A percentile compares a stretch with the other conserved stretches of the same genome.
These are phyloP conservation scores for Talaromyces rugulosus DNA, from an alignment of 2,329 filamentous ascomycete species.

Conservation along the genomic window DNA sequence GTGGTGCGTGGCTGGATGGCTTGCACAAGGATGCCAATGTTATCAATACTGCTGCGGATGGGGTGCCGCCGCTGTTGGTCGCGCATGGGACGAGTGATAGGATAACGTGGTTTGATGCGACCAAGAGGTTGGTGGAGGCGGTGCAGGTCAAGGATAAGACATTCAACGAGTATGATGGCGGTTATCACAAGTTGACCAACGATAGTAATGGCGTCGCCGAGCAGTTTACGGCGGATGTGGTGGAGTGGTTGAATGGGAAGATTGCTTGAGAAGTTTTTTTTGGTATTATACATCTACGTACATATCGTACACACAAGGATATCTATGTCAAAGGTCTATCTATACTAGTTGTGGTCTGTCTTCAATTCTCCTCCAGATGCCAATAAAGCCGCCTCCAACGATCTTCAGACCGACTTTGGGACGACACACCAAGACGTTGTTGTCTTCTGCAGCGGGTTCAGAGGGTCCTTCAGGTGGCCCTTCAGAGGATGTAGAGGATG, in stretches of 20 bases:
- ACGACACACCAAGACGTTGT: conserved; percentile 48
- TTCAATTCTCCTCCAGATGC: conserved; percentile 44
- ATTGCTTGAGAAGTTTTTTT: neutral
- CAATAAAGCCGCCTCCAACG: conserved; percentile 50
- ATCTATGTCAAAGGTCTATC: neutral
- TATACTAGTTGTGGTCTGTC: conserved; percentile 13
- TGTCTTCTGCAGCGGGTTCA: conserved; percentile 14
- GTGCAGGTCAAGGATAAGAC: conserved; percentile 61
- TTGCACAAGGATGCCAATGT: conserved; percentile 28
- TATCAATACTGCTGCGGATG: conserved; percentile 22
- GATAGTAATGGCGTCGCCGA: conserved; percentile 27
- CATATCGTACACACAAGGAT: neutral
- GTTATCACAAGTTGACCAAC: conserved; percentile 61
- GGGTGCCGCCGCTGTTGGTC: conserved; percentile 63
- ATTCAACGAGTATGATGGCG: conserved; percentile 71
- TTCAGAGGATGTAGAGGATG: neutral
- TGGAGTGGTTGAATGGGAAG: conserved; percentile 55
- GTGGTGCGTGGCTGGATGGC: conserved; percentile 58
- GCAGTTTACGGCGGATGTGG: conserved; percentile 53
- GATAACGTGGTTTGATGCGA: conserved; percentile 62
- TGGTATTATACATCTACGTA: neutral
- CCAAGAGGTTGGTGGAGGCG: conserved; percentile 59
- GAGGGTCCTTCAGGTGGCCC: neutral
- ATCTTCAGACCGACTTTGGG: conserved; percentile 48
- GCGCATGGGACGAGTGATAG: conserved; percentile 73